Percentiles rank a stretch among this genome's conserved stretches.
These are phyloP conservation scores for Solanum appendiculatum DNA, from an alignment of 257 asterid genomes.

Conservation along the genomic window DNA sequence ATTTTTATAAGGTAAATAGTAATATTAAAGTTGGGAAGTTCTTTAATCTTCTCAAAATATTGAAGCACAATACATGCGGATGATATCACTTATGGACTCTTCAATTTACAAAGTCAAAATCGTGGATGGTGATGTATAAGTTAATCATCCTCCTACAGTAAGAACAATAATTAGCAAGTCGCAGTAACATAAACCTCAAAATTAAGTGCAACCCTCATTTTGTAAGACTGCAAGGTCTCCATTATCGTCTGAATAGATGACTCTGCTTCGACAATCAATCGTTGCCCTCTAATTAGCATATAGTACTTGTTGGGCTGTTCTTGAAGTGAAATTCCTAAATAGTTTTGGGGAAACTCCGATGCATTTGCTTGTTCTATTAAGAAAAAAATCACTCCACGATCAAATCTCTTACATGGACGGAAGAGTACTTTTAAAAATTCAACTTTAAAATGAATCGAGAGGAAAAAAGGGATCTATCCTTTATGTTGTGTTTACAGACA, in stretches of 20 bases:
- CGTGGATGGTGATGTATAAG: background rate
- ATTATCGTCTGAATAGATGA: slow-evolving; percentile 64
- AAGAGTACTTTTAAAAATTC: too few species aligned
- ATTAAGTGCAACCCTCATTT: slow-evolving; percentile 67
- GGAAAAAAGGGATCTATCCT: too few species aligned
- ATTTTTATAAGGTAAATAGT: background rate
- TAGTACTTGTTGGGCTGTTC: too few species aligned
- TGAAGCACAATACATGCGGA: background rate
- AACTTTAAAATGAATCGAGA: too few species aligned
- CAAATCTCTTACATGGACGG: too few species aligned
- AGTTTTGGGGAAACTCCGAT: too few species aligned
- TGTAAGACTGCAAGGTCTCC: slow-evolving; percentile 91
- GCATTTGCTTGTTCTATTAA: too few species aligned
- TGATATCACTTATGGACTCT: background rate
- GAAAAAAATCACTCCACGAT: too few species aligned
- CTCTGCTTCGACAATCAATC: too few species aligned
- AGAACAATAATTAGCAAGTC: background rate
- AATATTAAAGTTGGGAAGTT: background rate
- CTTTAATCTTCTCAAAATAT: background rate
- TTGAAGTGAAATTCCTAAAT: too few species aligned
- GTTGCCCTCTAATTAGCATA: too few species aligned
- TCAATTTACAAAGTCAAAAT: background rate
- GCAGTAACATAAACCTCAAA: slow-evolving; percentile 46
- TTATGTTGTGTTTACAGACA: too few species aligned
- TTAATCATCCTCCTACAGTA: slow-evolving; percentile 11